These are phyloP conservation scores for Beauveria brongniartii DNA, from an alignment of 2,329 filamentous ascomycete species.

Conservation along the genomic window DNA sequence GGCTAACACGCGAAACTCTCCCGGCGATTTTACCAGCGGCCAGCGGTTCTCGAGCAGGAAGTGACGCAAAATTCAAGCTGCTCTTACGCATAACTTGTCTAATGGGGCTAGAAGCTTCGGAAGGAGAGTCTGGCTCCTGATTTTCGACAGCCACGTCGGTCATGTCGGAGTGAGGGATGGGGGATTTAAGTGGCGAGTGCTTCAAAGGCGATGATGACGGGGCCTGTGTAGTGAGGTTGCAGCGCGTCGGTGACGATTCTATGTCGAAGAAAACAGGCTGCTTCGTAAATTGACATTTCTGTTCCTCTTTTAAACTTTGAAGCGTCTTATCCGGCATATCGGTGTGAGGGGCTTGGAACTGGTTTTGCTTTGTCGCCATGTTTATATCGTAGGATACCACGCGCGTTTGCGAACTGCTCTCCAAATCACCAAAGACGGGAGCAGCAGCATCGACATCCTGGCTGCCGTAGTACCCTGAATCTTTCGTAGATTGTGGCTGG, in stretches of 20 bases:
- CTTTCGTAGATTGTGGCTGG: slow-evolving; percentile 27
- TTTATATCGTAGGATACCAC: slow-evolving; percentile 3
- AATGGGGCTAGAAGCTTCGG: slow-evolving; percentile 65
- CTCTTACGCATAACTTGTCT: slow-evolving; percentile 80
- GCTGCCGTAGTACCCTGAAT: slow-evolving; percentile 68
- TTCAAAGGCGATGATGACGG: slow-evolving; percentile 8
- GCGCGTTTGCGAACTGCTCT: slow-evolving; percentile 10
- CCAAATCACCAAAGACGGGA: slow-evolving; percentile 13
- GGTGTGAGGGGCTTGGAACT: slow-evolving; percentile 20
- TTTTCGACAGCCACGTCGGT: slow-evolving; percentile 32
- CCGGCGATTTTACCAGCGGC: slow-evolving; percentile 77
- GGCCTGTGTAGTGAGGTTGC: not conserved
- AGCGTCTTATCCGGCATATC: slow-evolving; percentile 31
- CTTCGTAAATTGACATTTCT: slow-evolving; percentile 18
- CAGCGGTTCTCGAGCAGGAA: slow-evolving; percentile 85
- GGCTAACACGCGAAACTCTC: slow-evolving; percentile 66
- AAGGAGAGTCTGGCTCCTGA: slow-evolving; percentile 40
- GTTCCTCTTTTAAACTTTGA: slow-evolving; percentile 38
- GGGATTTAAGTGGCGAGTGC: slow-evolving; percentile 4
- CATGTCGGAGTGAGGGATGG: slow-evolving; percentile 13
- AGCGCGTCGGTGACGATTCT: slow-evolving; percentile 1
- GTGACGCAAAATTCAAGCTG: slow-evolving; percentile 86
- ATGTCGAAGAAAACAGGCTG: slow-evolving; percentile 2
- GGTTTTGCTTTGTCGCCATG: slow-evolving; percentile 16
- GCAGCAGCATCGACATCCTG: slow-evolving; percentile 33